These are phyloP conservation scores for Tylopilus orsonianus DNA, from an alignment of 1,284 basidiomycete species.

Conservation along the genomic window DNA sequence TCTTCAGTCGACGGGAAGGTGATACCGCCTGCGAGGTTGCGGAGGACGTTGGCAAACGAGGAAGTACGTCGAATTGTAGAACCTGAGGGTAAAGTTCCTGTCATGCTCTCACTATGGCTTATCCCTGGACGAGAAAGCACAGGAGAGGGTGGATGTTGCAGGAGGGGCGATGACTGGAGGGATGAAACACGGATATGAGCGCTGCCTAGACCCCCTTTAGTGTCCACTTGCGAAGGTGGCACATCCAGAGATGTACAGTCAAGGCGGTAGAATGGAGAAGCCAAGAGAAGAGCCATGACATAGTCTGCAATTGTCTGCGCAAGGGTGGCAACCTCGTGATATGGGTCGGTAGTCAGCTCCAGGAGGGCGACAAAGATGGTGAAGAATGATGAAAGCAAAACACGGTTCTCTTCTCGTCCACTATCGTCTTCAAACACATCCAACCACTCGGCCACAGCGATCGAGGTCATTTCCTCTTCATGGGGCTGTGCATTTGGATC, in stretches of 20 bases:
- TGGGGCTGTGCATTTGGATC: constrained; percentile 36
- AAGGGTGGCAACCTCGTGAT: constrained; percentile 88
- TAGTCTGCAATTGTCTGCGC: constrained; percentile 94
- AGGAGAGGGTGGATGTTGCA: constrained; percentile 38
- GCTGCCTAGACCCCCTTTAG: constrained; percentile 28
- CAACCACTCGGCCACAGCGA: constrained; percentile 79
- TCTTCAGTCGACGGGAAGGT: constrained; percentile 63
- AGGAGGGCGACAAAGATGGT: constrained; percentile 89
- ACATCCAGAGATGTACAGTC: constrained; percentile 61
- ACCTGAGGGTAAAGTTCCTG: constrained; percentile 54
- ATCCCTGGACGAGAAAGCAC: constrained; percentile 46
- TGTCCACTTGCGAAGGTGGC: constrained; percentile 42
- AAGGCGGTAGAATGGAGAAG: constrained; percentile 81
- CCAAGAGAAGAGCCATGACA: constrained; percentile 84
- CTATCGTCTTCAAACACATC: constrained; percentile 67
- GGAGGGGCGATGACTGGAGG: constrained; percentile 43
- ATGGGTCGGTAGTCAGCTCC: constrained; percentile 91
- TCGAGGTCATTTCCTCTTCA: constrained; percentile 66
- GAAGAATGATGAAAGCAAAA: constrained; percentile 87
- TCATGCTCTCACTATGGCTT: constrained; percentile 61
- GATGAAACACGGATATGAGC: constrained; percentile 54
- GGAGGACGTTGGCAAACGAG: constrained; percentile 83
- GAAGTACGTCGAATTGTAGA: constrained; percentile 77
- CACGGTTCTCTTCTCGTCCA: constrained; percentile 76
- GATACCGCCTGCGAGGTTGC: constrained; percentile 70